Evolutionary conservation across 1,284 basidiomycete species (phyloP).

Genomic region (Flammula alnicola): DNA sequence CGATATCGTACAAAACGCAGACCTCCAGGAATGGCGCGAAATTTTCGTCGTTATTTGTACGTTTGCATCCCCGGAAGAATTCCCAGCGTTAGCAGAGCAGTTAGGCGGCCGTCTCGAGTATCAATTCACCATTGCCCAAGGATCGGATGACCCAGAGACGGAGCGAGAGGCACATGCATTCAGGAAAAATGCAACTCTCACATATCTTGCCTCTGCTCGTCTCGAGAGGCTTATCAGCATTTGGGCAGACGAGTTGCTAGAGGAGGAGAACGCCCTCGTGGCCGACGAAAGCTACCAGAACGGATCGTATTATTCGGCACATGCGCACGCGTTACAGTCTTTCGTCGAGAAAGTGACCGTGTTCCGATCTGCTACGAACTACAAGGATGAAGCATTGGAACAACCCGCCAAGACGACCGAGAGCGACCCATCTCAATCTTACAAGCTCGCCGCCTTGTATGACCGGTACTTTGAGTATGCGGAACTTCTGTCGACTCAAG

Average conservation of each 20-base stretch:
- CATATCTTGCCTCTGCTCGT: slow-evolving; percentile 89
- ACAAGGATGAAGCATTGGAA: slow-evolving; percentile 81
- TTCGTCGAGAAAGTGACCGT: slow-evolving; percentile 98
- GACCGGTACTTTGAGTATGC: slow-evolving; percentile 97
- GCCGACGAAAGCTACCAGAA: slow-evolving; percentile 48
- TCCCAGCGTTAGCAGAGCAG: slow-evolving; percentile 86
- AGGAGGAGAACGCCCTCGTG: slow-evolving; percentile 74
- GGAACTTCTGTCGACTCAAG: slow-evolving; percentile 89
- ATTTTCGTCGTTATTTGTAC: slow-evolving; percentile 98
- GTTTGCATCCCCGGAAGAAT: slow-evolving; percentile 88
- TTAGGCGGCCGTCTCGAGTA: slow-evolving; percentile 91
- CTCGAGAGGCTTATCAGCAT: slow-evolving; percentile 91
- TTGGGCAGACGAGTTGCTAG: slow-evolving; percentile 91
- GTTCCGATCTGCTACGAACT: slow-evolving; percentile 89
- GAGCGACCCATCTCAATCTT: slow-evolving; percentile 64
- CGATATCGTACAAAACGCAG: slow-evolving; percentile 96
- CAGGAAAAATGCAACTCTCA: slow-evolving; percentile 91
- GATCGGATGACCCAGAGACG: slow-evolving; percentile 50
- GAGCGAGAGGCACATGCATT: slow-evolving; percentile 47
- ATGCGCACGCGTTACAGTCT: slow-evolving; percentile 88
- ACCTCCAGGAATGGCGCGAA: slow-evolving; percentile 94
- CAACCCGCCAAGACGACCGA: slow-evolving; percentile 33
- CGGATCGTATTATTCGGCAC: slow-evolving; percentile 80
- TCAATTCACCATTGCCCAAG: slow-evolving; percentile 66
- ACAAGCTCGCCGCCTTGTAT: slow-evolving; percentile 87